Evolutionary conservation across 768 basidiomycete genomes (phyloP).

Genomic region (Lepiota brunneoincarnata): DNA sequence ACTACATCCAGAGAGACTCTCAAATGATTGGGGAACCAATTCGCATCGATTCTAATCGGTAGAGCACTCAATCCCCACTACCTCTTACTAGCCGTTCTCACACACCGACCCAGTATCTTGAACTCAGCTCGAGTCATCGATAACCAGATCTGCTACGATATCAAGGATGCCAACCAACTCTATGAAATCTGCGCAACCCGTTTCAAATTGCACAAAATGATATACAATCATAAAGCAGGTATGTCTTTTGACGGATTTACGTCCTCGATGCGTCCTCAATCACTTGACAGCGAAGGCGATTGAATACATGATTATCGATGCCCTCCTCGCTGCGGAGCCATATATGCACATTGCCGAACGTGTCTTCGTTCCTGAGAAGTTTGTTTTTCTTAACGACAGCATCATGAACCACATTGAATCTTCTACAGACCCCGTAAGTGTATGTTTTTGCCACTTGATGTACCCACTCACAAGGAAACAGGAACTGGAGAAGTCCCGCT

Average conservation of each 20-base stretch:
- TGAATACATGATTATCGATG: conserved; percentile 85
- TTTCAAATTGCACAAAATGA: conserved; percentile 76
- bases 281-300: conserved; percentile 62
- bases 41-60: conserved; percentile 50
- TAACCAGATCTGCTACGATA: conserved; percentile 74
- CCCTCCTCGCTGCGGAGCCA: conserved; percentile 63
- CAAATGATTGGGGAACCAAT: conserved; percentile 66
- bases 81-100: neutral
- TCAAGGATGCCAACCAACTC: conserved; percentile 77
- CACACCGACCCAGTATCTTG: conserved; percentile 49
- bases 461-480: conserved; percentile 23
- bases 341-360: conserved; percentile 55
- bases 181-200: conserved; percentile 73
- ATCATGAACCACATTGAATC: conserved; percentile 61
- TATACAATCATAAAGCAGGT: conserved; percentile 84
- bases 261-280: neutral
- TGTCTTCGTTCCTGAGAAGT: conserved; percentile 57
- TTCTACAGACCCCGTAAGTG: conserved; percentile 46
- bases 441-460: neutral
- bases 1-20: conserved; percentile 78
- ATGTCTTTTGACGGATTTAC: conserved; percentile 11
- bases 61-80: conserved; percentile 14
- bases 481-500: conserved; percentile 58
- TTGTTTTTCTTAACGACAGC: conserved; percentile 65
- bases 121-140: conserved; percentile 73